Evolutionary conservation across 2,329 filamentous ascomycete species (phyloP).

Genomic region (Xylariaceae sp.): DNA sequence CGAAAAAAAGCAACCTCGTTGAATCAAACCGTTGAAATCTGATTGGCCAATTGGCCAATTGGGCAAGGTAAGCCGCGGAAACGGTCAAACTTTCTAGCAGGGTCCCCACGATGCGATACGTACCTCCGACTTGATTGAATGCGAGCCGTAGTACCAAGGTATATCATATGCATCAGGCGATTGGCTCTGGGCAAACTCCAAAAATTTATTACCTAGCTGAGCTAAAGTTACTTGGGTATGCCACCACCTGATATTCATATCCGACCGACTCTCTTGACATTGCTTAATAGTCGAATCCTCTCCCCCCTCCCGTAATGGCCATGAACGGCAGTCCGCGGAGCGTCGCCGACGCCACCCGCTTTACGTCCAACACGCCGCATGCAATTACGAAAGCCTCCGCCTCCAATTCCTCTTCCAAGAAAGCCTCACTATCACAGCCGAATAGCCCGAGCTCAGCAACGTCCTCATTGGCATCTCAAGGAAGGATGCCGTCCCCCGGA

Average conservation of each 20-base stretch:
- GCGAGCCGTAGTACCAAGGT: no score
- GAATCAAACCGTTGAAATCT: not conserved
- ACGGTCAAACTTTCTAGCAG: not conserved
- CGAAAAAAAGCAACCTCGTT: no score
- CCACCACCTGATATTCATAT: no score
- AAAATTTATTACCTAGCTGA: no score
- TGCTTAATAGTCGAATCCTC: not conserved
- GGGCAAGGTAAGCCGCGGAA: not conserved
- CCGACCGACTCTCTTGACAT: not conserved
- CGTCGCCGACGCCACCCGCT: slow-evolving; percentile 79
- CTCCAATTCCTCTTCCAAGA: slow-evolving; percentile 18
- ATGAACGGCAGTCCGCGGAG: slow-evolving; percentile 57
- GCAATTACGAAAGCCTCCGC: slow-evolving; percentile 61
- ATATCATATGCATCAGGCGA: not conserved
- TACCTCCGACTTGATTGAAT: not conserved
- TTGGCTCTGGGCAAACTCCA: not conserved
- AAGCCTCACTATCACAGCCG: slow-evolving; percentile 11
- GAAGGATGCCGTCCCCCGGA: slow-evolving; percentile 25
- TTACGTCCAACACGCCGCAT: slow-evolving; percentile 71
- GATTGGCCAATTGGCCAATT: not conserved
- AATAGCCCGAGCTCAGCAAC: not conserved
- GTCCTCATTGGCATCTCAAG: not conserved
- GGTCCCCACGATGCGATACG: not conserved
- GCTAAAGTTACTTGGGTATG: no score
- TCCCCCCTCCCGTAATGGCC: slow-evolving; percentile 13